Base-by-base conservation (phyloP, 306 rosid species). In the Cucurbita pepo region DNA sequence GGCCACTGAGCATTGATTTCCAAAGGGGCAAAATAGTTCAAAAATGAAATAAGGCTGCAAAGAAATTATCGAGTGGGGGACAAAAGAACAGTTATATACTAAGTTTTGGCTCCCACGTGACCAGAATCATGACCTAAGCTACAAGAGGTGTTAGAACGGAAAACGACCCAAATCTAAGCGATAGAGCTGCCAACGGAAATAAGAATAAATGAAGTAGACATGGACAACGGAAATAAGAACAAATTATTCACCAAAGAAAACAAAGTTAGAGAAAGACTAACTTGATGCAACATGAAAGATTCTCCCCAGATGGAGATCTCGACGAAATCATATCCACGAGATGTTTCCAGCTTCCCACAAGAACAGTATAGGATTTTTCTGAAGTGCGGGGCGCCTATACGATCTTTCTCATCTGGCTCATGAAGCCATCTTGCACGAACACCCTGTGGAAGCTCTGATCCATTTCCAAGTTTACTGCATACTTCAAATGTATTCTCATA, bases 231-330 rank as follows among this genome's bases (percentile, higher is more conserved):
- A 10, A 52, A 71, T 19, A 21, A 22, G 6, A 14, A 67, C 36
- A 22, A 67, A 47, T 67, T 21, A 47, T 47, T 41, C 3, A 45
- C 56, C 38, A 66, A 14, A 15, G 34, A 50, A 71, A n/a, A 18
- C 22, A 16, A 54, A 34, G 57, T 48, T 77, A 55, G 57, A 30
- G 69, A 30, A 78, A 63, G 56, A 67, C 90, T 83, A 84, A 89
- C 98, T 85, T 94, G 98, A 82, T 89, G 97, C 75, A 91, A 76
- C 96, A 94, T 94, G 86, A 94, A 94, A 43, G 96, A 91, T 79
- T 94, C 95, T 76, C 97, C 98, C 96, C 91, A 94, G 61, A 94
- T 83, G 58, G 85, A 77, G 62, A 94, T 22, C 88, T 89, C 97
- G 45, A 89, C 75, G 53, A 66, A 89, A 11, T 81, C 60, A 78